Evolutionary conservation across 2,329 filamentous ascomycete genomes (phyloP), one percentile per base, ranked within the genome.

Genomic region (Phialemonium atrogriseum): DNA sequence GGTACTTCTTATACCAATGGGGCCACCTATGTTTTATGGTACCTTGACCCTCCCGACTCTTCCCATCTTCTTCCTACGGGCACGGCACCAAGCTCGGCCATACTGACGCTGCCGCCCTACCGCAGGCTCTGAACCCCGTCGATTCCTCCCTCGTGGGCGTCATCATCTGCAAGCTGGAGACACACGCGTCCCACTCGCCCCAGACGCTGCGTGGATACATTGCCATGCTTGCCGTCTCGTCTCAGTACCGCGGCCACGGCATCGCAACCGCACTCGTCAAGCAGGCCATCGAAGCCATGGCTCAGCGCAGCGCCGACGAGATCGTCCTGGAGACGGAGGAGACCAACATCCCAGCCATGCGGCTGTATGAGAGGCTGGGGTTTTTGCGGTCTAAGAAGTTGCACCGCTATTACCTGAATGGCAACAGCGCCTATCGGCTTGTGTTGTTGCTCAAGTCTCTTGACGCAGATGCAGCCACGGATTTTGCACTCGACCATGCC

Each of bases 1-100:
- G 91, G 19, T 98, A 98, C 57, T 98, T 98, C 49, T 66, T 98
- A 12, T 94, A 93, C 53, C 87, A 96, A 71, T 98, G 91, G 91
- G 84, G 84, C 5, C 82, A 96, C 51, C 65, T 98, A n/a, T 98
- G 91, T 59, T 96, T 86, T 59, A 84, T 96, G 78, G 87, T 89
- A 61, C 27, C 16, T 30, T 4, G 9, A n/a, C 8, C 20, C 9
- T 13, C 28, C 17, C 25, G 9, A n/a, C 24, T n/a, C 9, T 21
- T 20, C 38, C 12, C 17, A 4, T n/a, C 11, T 8, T n/a, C n/a
- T 30, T n/a, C n/a, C n/a, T n/a, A n/a, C n/a, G n/a, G n/a, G n/a
- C n/a, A n/a, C n/a, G 7, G 5, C 7, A 30, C 19, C 2, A 7
- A 14, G 6, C 16, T 10, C 9, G n/a, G 8, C 13, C 21, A n/a